Evolutionary conservation across 257 asterid species (phyloP), one percentile per base, ranked within the genome.

Genomic region (Solanum pinnatisectum): DNA sequence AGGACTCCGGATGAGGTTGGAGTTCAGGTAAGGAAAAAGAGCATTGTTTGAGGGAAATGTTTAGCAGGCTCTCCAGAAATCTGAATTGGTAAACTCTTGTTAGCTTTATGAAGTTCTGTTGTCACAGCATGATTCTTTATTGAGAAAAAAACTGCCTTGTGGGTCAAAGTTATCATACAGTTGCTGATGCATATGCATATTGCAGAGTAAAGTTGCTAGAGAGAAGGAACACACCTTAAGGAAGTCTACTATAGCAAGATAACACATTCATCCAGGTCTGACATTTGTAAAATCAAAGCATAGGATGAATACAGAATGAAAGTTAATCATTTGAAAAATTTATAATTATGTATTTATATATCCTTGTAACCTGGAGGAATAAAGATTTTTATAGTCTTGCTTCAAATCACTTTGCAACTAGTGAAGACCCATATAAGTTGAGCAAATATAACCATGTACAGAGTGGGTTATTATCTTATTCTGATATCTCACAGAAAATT

Each of bases 1-100:
- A 87, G 83, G 88, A 86, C 88, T 92, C 96, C 90, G 88, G 83
- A 84, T 87, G 90, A 89, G 95, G 96, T 91, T 89, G 88, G 74
- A 95, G 96, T 88, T 91, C 98, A 6, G 98, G 98, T 83, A 96
- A 94, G 89, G 91, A 87, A 46, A 92, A 74, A 2, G 94, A 92
- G 84, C 91, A 92, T 85, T 89, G 91, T 84, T 91, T 94, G 87
- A 96, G 96, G 88, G 89, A 89, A 89, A 91, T 91, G 88, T 96
- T 94, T 89, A 96, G 90, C 91, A 96, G 78, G 89, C 92, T 89
- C 93, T 96, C 98, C 49, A 95, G 79, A 89, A 91, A 94, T 87
- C 98, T 95, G 96, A 94, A 94, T 52, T 8, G 74, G 60, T 36
- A 83, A 83, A 32, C 72, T 84, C 70, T 87, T 85, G 89, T 77